Evolutionary conservation across 2,329 filamentous ascomycete species (phyloP).

Genomic region (Ceratocystis papillata): DNA sequence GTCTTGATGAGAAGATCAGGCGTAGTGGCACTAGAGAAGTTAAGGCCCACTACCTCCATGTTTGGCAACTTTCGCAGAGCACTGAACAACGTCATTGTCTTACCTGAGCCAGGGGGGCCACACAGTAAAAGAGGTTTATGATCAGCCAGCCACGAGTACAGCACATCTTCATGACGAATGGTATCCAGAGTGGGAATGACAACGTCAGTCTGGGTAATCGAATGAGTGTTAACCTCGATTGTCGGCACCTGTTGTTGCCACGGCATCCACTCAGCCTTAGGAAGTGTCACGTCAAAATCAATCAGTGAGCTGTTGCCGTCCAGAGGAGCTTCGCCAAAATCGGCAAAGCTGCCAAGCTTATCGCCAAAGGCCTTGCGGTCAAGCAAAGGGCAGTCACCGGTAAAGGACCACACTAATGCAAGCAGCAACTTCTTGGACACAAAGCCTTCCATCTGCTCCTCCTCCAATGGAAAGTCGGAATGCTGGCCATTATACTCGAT

Average conservation of each 20-base stretch:
- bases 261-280: conserved; percentile 75
- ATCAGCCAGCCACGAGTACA: conserved; percentile 98
- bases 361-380: conserved; percentile 88
- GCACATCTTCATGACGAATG: conserved; percentile 93
- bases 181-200: conserved; percentile 98
- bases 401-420: conserved; percentile 88
- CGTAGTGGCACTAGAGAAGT: conserved; percentile 97
- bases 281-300: conserved; percentile 84
- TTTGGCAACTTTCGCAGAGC: conserved; percentile 92
- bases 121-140: conserved; percentile 95
- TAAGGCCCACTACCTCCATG: conserved; percentile 98
- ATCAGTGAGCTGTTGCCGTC: conserved; percentile 77
- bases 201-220: conserved; percentile 92
- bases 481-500: conserved; percentile 96
- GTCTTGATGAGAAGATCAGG: conserved; percentile 98
- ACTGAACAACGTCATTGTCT: conserved; percentile 99
- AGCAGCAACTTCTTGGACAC: conserved; percentile 89
- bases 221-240: conserved; percentile 96
- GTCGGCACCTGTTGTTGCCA: conserved; percentile 94
- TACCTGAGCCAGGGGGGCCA: conserved; percentile 94
- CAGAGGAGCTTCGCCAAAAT: conserved; percentile 71
- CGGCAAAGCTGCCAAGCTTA: conserved; percentile 68
- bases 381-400: conserved; percentile 78
- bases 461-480: conserved; percentile 81
- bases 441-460: conserved; percentile 80